Base-by-base conservation (phyloP, 805 yeast genomes). In the Saccharomycopsis vini region DNA sequence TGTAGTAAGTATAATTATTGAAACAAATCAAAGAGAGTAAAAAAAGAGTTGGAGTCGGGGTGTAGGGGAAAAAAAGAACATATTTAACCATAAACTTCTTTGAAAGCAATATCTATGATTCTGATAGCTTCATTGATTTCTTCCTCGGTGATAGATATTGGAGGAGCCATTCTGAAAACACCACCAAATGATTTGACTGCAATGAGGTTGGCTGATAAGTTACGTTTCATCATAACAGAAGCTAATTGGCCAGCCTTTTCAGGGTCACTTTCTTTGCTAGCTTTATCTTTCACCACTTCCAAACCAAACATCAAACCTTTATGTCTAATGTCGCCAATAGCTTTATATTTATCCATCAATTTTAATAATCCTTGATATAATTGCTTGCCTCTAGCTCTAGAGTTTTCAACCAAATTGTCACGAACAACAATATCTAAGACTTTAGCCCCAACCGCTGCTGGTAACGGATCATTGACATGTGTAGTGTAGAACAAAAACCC, bases 401-500 rank as follows among this genome's bases (percentile, higher is more conserved):
- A 45, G 43, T 59, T 59, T 31, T 50, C 51, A 15, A 56, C 52
- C 26, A 58, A 32, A 32, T 54, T 51, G 35, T 60, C 58, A 24
- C 56, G 52, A 10, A 50, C 34, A 20, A 62, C 60, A 44, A 59
- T 59, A 29, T 55, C 60, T 29, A 54, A 48, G 18, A 61, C 63
- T 23, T 60, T 57, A 10, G 51, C 38, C 9, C 62, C 64, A 7
- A 58, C 64, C 15, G 59, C 58, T 35, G 57, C 54, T 22, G 60
- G 58, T 22, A 57, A 46, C 2, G 62, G 60, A 43, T 57, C 58
- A 37, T 56, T 59, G 38, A 57, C 56, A 41, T 58, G 62, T 4
- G 60, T 56, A 3, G 62, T 60, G 43, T 58, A 54, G 41, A 58
- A 56, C 28, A 55, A 39, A 37, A 55, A 57, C 4, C 53, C 56